Conservation (phyloP, 2,329 filamentous ascomycete genomes). For the Ilyonectria mors-panacis region DNA sequence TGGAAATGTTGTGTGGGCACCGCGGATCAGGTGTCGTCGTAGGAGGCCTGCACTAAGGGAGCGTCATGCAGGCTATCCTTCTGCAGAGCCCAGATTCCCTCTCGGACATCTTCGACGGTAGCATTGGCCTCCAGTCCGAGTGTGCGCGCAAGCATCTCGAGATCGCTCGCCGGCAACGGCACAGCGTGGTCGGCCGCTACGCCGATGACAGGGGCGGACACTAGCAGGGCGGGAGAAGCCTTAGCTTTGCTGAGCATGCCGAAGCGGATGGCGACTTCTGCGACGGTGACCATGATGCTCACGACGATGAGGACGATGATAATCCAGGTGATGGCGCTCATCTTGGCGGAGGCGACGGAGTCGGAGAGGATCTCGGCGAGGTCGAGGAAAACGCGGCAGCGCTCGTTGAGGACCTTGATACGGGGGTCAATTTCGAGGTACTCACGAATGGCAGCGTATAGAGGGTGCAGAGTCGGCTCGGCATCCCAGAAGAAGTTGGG, state of each 20-base stretch:
- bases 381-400: constrained; percentile 96
- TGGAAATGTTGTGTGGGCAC: neutral
- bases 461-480: constrained; percentile 92
- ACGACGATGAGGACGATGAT: constrained; percentile 94
- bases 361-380: constrained; percentile 95
- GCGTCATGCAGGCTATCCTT: constrained; percentile 30
- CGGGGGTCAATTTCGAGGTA: constrained; percentile 98
- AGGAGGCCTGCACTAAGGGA: constrained; percentile 28
- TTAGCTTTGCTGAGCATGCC: constrained; percentile 70
- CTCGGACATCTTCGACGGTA: constrained; percentile 54
- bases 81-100: constrained; percentile 52
- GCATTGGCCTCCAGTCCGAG: constrained; percentile 54
- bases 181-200: constrained; percentile 30
- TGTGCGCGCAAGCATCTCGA: constrained; percentile 54
- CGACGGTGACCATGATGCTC: constrained; percentile 91
- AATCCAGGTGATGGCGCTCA: constrained; percentile 98
- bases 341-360: constrained; percentile 92
- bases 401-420: constrained; percentile 96
- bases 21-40: constrained; percentile 36
- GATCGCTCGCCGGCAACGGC: constrained; percentile 46
- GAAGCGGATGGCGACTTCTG: constrained; percentile 91
- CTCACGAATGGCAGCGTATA: constrained; percentile 94
- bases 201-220: constrained; percentile 36
- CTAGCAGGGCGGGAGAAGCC: constrained; percentile 20
- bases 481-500: constrained; percentile 99